Base-by-base conservation (phyloP, 1,284 basidiomycete species). In the Marasmius fiardii region DNA sequence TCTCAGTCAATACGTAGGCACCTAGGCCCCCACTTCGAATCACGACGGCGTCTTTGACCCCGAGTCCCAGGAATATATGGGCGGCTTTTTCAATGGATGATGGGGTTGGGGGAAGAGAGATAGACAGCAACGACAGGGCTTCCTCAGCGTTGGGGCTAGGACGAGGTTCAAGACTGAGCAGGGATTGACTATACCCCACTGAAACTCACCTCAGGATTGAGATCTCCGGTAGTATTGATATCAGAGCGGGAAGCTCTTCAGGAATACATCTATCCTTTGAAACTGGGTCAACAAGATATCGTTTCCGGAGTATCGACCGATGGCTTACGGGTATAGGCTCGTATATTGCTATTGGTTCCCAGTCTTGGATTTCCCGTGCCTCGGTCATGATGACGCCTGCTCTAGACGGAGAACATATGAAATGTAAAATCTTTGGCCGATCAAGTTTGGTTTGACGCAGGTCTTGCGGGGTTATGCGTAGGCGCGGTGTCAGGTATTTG, bases 261-360 rank as follows among this genome's bases (percentile, higher is more conserved):
- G 91, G 91, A 21, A 88, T 68, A 65, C 93, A 96, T 62, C 86
- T 80, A 64, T 88, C 79, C 90, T 93, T 67, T 53, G 62, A 58
- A 60, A 2, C 47, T 18, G 49, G 33, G 44, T 53, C 34, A 53
- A 41, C 47, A 58, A 49, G 43, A 54, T 47, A 18, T 52, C 34
- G 21, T 45, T 23, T 4, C 11, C 18, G 52, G 35, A 50, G 51
- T 23, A 26, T 4, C 49, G 53, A 47, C 28, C 28, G 28, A 53
- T 41, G 45, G 74, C 85, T 59, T 56, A 91, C 91, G 51, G 90
- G 91, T 64, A 95, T 88, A 2, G 93, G 94, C 68, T 96, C 93
- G 69, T 88, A 96, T 28, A 95, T 82, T 11, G 86, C 78, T 35
- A 75, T 72, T 2, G 88, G 85, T 16, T 71, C 66, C 89, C 90